Conservation (phyloP, 352 stramenopile genomes). For the Pythium aphanidermatum region DNA sequence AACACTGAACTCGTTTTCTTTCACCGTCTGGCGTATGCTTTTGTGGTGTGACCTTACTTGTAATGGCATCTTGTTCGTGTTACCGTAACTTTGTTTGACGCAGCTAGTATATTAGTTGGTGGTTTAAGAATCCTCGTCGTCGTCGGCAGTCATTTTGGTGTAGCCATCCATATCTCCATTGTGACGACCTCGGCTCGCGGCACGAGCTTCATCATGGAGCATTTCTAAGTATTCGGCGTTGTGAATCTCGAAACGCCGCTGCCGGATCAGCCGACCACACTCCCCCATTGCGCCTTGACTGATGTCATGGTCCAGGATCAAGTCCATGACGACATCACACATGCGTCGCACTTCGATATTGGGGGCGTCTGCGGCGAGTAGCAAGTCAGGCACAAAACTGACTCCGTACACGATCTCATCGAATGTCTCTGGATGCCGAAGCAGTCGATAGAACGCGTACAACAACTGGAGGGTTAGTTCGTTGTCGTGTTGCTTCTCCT, state of each 20-base stretch:
- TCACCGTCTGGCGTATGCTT: no score
- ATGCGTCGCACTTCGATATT: conserved; percentile 84
- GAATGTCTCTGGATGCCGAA: conserved; percentile 69
- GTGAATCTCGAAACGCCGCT: conserved; percentile 81
- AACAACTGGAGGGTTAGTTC: conserved; percentile 80
- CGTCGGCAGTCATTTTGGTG: conserved; percentile 16
- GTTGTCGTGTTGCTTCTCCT: conserved; percentile 84
- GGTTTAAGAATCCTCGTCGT: no score
- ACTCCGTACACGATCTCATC: conserved; percentile 74
- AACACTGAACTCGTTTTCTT: no score
- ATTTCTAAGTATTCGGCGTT: conserved; percentile 86
- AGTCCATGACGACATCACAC: conserved; percentile 83
- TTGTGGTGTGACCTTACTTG: no score
- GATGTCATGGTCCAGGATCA: conserved; percentile 77
- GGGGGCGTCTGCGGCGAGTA: conserved; percentile 63
- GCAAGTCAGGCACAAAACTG: conserved; percentile 67
- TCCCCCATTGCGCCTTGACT: conserved; percentile 56
- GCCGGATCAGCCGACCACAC: conserved; percentile 73
- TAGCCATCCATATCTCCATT: conserved; percentile 17
- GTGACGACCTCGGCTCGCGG: neutral
- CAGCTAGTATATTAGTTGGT: no score
- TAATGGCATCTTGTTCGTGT: no score
- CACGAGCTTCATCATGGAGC: conserved; percentile 48
- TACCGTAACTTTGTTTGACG: no score
- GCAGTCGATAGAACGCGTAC: conserved; percentile 73